A percentile compares a stretch with the other conserved stretches of the same genome.
Conservation (phyloP, 495 filamentous ascomycete species). For the Penicillium ucsense region DNA sequence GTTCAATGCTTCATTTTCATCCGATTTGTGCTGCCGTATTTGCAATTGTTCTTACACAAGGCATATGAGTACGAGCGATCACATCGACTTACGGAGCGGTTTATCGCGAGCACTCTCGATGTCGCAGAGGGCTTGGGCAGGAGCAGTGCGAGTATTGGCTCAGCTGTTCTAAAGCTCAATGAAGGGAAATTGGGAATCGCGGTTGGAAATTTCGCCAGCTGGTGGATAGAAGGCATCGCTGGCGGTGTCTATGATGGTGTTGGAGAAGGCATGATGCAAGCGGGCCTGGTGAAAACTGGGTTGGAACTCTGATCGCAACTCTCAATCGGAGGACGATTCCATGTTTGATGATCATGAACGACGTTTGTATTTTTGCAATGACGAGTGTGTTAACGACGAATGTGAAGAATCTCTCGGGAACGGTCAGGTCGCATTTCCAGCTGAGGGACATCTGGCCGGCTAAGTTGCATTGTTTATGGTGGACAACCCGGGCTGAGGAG, state of each 20-base stretch:
- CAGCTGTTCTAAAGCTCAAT: slow-evolving; percentile 40
- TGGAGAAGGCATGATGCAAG: slow-evolving; percentile 46
- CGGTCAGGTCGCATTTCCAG: no score
- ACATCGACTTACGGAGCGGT: slow-evolving; percentile 47
- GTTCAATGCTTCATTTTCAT: slow-evolving; percentile 47
- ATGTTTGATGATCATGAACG: no score
- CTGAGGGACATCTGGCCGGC: no score
- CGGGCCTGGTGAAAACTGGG: slow-evolving; percentile 27
- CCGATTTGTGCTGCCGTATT: slow-evolving; percentile 49
- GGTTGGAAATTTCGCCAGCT: slow-evolving; percentile 38
- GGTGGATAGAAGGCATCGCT: slow-evolving; percentile 50
- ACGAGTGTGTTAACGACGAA: no score
- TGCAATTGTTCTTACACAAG: slow-evolving; percentile 40
- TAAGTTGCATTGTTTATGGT: no score
- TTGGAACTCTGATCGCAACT: slow-evolving; percentile 13
- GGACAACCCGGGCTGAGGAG: no score
- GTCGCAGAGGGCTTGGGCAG: slow-evolving; percentile 45
- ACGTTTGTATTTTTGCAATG: no score
- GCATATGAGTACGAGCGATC: slow-evolving; percentile 55
- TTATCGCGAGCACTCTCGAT: slow-evolving; percentile 39
- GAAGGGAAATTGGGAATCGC: slow-evolving; percentile 47
- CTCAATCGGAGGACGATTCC: slow-evolving; percentile 4
- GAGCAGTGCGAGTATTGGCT: slow-evolving; percentile 37
- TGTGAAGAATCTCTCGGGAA: no score
- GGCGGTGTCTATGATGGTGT: slow-evolving; percentile 58